A percentile compares a stretch with the other conserved stretches of the same genome.
Evolutionary conservation across 2,329 filamentous ascomycete species (phyloP).

Genomic region (Aspergillus glaucus): DNA sequence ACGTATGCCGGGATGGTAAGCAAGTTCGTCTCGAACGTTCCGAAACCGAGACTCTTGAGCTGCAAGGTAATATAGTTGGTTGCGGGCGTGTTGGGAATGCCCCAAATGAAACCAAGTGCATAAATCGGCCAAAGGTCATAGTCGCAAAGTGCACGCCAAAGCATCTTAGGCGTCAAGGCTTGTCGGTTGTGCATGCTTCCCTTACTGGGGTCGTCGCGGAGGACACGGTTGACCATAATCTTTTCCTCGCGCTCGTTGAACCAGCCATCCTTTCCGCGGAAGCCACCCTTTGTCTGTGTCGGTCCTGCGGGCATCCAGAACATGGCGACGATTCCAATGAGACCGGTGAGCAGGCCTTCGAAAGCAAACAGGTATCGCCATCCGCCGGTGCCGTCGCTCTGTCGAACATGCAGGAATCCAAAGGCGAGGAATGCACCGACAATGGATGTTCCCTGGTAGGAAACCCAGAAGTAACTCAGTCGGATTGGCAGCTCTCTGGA

Average conservation of each 20-base stretch:
- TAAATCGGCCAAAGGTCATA: constrained; percentile 56
- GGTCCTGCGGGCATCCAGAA: constrained; percentile 60
- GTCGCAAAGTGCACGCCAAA: constrained; percentile 47
- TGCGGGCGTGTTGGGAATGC: constrained; percentile 33
- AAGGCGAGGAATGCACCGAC: constrained; percentile 44
- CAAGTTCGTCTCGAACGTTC: constrained; percentile 56
- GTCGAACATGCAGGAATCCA: constrained; percentile 36
- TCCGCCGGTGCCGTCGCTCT: constrained; percentile 32
- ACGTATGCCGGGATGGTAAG: constrained; percentile 55
- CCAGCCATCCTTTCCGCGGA: constrained; percentile 60
- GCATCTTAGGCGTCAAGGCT: constrained; percentile 42
- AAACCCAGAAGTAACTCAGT: constrained; percentile 65
- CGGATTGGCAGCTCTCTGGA: constrained; percentile 62
- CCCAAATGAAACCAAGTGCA: constrained; percentile 42
- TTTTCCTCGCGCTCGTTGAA: constrained; percentile 62
- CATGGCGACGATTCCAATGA: constrained; percentile 52
- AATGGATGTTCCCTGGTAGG: constrained; percentile 47
- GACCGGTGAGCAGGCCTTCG: constrained; percentile 44
- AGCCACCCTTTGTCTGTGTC: constrained; percentile 55
- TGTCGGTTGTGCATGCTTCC: constrained; percentile 59
- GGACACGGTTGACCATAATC: constrained; percentile 61
- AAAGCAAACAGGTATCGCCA: constrained; percentile 40
- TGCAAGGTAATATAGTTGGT: constrained; percentile 35
- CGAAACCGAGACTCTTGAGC: constrained; percentile 50
- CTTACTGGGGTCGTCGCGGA: constrained; percentile 52